Conservation (phyloP, 1,139 yeast species). For the Zhuliangozyma parablackwelliae region DNA sequence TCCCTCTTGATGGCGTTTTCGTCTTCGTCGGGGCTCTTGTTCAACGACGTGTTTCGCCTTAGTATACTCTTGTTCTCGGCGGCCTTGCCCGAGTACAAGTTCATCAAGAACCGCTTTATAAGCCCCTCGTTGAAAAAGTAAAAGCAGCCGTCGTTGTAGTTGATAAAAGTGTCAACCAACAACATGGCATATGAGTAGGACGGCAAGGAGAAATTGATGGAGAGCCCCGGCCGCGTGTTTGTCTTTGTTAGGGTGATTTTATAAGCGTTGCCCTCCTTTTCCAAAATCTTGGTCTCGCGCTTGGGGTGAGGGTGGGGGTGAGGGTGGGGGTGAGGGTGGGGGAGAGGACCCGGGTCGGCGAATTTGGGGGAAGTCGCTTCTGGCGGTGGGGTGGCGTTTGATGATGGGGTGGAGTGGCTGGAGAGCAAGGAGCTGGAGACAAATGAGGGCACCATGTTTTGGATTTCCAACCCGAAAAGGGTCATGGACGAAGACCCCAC, state of each 20-base stretch:
- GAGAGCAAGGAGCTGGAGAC: constrained; percentile 17
- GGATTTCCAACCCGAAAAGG: constrained; percentile 70
- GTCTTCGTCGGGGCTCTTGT: constrained; percentile 31
- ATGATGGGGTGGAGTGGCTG: constrained; percentile 10
- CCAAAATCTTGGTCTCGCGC: constrained; percentile 47
- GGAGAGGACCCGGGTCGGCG: too few relatives aligned
- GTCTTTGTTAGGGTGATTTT: constrained; percentile 64
- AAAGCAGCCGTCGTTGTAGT: constrained; percentile 80
- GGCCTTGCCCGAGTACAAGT: constrained; percentile 50
- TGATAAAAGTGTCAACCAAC: constrained; percentile 69
- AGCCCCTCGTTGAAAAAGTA: constrained; percentile 82
- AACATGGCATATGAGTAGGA: constrained; percentile 73
- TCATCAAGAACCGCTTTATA: constrained; percentile 60
- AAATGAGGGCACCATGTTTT: constrained; percentile 48
- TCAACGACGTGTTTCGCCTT: constrained; percentile 32
- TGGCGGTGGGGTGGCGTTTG: constrained; percentile 4
- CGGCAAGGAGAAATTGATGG: constrained; percentile 68
- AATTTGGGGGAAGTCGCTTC: constrained; percentile 1
- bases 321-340: not conserved
- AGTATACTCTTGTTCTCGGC: constrained; percentile 37
- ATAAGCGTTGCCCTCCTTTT: constrained; percentile 73
- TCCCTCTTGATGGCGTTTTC: constrained; percentile 43
- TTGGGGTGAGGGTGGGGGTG: constrained; percentile 10
- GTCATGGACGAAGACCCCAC: constrained; percentile 85
- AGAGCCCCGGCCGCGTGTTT: constrained; percentile 61